phyloP scores from a whole-genome alignment of 2,329 filamentous ascomycete species.

The Epichloe glyceriae region DNA sequence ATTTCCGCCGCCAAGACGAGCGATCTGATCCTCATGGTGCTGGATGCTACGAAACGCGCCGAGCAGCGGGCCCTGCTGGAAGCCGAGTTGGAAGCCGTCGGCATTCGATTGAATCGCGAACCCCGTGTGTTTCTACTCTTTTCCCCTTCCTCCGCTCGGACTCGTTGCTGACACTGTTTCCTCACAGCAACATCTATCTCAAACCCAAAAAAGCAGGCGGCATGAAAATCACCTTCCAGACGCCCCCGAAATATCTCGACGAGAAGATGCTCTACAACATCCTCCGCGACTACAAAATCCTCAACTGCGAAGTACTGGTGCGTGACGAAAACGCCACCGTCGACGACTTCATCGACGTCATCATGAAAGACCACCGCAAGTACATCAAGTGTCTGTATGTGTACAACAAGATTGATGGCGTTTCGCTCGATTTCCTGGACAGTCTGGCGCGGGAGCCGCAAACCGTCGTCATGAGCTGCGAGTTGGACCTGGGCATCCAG shows the following conservation, averaged over 20 bases:
- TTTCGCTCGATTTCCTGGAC: conserved; percentile 88
- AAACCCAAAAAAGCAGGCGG: conserved; percentile 93
- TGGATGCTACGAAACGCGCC: conserved; percentile 91
- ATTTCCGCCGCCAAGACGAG: conserved; percentile 98
- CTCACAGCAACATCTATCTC: conserved; percentile 81
- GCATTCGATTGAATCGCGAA: conserved; percentile 82
- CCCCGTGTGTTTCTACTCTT: conserved; percentile 52
- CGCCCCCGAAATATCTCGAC: conserved; percentile 79
- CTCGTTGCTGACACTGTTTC: not conserved
- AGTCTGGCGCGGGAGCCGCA: conserved; percentile 82
- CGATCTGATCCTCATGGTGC: conserved; percentile 90
- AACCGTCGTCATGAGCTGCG: conserved; percentile 95
- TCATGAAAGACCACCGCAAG: conserved; percentile 98
- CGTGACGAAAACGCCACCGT: conserved; percentile 92
- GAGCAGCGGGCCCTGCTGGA: conserved; percentile 86
- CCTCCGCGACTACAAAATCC: conserved; percentile 93
- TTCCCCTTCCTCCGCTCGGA: too few species aligned
- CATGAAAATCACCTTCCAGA: conserved; percentile 95
- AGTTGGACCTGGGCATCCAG: conserved; percentile 81
- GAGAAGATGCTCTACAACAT: conserved; percentile 99
- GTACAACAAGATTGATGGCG: conserved; percentile 98
- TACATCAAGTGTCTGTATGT: conserved; percentile 94
- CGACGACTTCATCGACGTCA: conserved; percentile 97
- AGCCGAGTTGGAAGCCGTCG: conserved; percentile 85
- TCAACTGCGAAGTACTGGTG: conserved; percentile 92